A percentile compares a stretch with the other conserved stretches of the same genome.
Conservation (phyloP, 2,329 filamentous ascomycete genomes). For the Penicillium sp. region DNA sequence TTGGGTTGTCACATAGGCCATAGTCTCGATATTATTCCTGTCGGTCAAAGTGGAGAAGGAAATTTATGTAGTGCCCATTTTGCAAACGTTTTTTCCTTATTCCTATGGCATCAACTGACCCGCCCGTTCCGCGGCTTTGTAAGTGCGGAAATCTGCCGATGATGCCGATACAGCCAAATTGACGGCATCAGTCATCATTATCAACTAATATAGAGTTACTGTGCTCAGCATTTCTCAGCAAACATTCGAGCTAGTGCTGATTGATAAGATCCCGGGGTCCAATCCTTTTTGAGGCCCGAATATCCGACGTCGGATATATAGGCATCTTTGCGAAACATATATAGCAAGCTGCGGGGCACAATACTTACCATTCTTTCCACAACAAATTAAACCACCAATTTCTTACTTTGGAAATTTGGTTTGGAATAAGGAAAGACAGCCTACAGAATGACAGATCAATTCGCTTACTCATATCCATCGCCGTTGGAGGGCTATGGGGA, state of each 20-base stretch:
- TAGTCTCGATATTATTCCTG: too few species aligned
- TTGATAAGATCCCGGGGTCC: constrained; percentile 4
- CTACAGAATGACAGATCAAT: constrained; percentile 50
- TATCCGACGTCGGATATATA: not conserved
- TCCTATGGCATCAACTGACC: too few species aligned
- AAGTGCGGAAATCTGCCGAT: constrained; percentile 23
- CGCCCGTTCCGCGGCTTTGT: constrained; percentile 22
- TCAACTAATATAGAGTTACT: not conserved
- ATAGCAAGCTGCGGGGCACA: not conserved
- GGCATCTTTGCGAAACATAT: not conserved
- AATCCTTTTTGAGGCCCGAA: not conserved
- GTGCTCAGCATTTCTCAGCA: not conserved
- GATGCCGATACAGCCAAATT: not conserved
- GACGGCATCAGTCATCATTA: constrained; percentile 6
- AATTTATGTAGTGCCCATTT: too few species aligned
- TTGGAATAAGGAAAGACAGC: not conserved
- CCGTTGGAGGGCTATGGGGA: constrained; percentile 55
- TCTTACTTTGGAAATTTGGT: too few species aligned
- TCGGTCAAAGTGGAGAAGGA: too few species aligned
- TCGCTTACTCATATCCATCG: constrained; percentile 55
- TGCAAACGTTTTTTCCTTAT: too few species aligned
- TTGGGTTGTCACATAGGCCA: too few species aligned
- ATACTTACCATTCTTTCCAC: not conserved
- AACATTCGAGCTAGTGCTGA: not conserved
- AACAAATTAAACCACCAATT: not conserved